Evolutionary conservation across 495 filamentous ascomycete species (phyloP).

Genomic region (Amphirosellinia nigrospora): DNA sequence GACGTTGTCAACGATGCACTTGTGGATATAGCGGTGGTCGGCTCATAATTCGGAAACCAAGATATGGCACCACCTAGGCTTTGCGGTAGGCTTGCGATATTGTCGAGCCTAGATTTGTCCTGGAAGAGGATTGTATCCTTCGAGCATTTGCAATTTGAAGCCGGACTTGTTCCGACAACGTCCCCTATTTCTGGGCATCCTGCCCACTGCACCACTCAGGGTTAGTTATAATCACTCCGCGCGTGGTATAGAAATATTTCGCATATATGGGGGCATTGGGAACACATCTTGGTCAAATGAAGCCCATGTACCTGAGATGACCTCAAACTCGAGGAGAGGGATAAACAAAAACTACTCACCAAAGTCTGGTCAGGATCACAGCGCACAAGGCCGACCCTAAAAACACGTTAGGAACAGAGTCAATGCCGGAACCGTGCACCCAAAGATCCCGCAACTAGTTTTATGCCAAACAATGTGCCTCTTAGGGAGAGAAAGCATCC

Average conservation of each 20-base stretch:
- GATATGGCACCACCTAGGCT: constrained; percentile 36
- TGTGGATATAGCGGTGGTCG: constrained; percentile 20
- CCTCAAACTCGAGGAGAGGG: not conserved
- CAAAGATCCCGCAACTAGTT: not conserved
- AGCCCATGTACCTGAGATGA: not conserved
- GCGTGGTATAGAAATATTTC: not conserved
- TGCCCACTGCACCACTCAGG: constrained; percentile 17
- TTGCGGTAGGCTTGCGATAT: constrained; percentile 36
- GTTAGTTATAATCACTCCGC: not conserved
- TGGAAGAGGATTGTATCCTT: constrained; percentile 32
- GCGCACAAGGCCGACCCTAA: constrained; percentile 34
- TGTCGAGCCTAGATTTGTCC: constrained; percentile 29
- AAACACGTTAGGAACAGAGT: not conserved
- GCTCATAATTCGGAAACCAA: constrained; percentile 33
- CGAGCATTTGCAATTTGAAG: constrained; percentile 35
- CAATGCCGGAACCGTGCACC: not conserved
- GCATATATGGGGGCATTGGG: too few species aligned
- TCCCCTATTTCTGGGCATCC: constrained; percentile 29
- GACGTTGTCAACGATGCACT: not conserved
- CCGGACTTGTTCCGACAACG: constrained; percentile 23
- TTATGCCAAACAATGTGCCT: too few species aligned
- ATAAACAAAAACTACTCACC: not conserved
- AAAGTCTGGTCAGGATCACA: constrained; percentile 34
- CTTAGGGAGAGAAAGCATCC: not conserved
- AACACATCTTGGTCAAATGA: not conserved